Conservation (phyloP, 2,329 filamentous ascomycete genomes). For the Xylariomycetidae sp. region DNA sequence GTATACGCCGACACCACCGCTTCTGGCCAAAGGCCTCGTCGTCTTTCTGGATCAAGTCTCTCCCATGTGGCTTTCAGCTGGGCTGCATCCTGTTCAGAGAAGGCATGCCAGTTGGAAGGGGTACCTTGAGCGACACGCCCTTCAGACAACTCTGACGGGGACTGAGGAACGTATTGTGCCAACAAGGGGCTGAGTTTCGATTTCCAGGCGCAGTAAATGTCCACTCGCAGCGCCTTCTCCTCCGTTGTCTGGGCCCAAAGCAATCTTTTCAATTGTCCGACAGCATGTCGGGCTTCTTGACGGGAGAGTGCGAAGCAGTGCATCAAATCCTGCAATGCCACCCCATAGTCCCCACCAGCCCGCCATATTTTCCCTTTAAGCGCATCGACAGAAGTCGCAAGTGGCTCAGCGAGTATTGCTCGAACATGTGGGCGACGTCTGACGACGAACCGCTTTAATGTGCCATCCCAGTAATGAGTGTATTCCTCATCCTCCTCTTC, state of each 20-base stretch:
- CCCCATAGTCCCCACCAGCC: constrained; percentile 8
- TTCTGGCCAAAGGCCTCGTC: constrained; percentile 20
- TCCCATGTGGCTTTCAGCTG: constrained; percentile 20
- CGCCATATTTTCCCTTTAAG: constrained; percentile 19
- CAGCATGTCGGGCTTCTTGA: constrained; percentile 18
- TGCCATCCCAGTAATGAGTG: constrained; percentile 8
- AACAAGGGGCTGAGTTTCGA: no score
- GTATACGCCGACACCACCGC: constrained; percentile 18
- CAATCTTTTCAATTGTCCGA: constrained; percentile 21
- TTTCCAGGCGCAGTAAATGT: constrained; percentile 20
- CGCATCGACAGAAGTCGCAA: constrained; percentile 1
- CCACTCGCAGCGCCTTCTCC: constrained; percentile 14
- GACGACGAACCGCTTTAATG: constrained; percentile 6
- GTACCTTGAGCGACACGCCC: neutral
- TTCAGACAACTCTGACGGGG: neutral
- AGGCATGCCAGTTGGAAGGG: constrained; percentile 1
- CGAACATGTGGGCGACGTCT: neutral
- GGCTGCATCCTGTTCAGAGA: constrained; percentile 4
- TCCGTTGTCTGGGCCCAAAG: constrained; percentile 9
- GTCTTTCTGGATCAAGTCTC: constrained; percentile 13
- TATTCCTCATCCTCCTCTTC: no score
- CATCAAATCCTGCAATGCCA: constrained; percentile 13
- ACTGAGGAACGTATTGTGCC: no score
- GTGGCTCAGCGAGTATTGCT: neutral
- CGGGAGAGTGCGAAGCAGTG: constrained; percentile 15